A percentile compares a stretch with the other conserved stretches of the same genome.
These are phyloP conservation scores for Russula lepida DNA, from an alignment of 768 basidiomycete species.

Conservation along the genomic window DNA sequence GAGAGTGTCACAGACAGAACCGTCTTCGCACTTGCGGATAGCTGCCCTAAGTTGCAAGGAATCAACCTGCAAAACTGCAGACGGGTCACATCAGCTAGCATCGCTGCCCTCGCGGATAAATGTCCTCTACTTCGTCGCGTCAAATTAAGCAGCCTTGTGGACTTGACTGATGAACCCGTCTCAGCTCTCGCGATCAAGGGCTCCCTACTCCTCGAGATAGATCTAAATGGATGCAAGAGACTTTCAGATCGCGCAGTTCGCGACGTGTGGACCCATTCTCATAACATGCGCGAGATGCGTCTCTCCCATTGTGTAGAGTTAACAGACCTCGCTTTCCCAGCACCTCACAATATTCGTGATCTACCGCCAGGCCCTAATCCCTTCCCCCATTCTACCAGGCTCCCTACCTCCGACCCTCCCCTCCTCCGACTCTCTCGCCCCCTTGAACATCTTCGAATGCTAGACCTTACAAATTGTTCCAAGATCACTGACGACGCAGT, in stretches of 20 bases:
- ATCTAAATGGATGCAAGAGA: conserved; percentile 74
- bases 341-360: conserved; percentile 41
- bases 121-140: conserved; percentile 80
- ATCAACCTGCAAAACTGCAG: conserved; percentile 85
- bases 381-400: conserved; percentile 30
- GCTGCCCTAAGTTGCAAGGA: conserved; percentile 76
- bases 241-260: conserved; percentile 74
- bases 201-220: conserved; percentile 86
- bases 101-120: conserved; percentile 64
- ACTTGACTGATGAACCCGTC: conserved; percentile 69
- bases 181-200: conserved; percentile 69
- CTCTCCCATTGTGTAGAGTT: conserved; percentile 71
- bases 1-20: conserved; percentile 59
- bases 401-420: conserved; percentile 38
- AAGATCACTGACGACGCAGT: conserved; percentile 76
- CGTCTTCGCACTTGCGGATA: conserved; percentile 58
- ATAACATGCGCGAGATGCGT: conserved; percentile 85
- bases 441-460: conserved; percentile 83
- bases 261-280: conserved; percentile 73
- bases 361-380: conserved; percentile 34
- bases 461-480: conserved; percentile 83
- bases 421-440: conserved; percentile 56
- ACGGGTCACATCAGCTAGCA: conserved; percentile 66
- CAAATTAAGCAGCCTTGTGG: conserved; percentile 73
- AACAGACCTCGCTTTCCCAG: conserved; percentile 82